Percentiles rank a stretch among this genome's conserved stretches.
Evolutionary conservation across 2,329 filamentous ascomycete genomes (phyloP).

Genomic region (Alternaria tenuissima): DNA sequence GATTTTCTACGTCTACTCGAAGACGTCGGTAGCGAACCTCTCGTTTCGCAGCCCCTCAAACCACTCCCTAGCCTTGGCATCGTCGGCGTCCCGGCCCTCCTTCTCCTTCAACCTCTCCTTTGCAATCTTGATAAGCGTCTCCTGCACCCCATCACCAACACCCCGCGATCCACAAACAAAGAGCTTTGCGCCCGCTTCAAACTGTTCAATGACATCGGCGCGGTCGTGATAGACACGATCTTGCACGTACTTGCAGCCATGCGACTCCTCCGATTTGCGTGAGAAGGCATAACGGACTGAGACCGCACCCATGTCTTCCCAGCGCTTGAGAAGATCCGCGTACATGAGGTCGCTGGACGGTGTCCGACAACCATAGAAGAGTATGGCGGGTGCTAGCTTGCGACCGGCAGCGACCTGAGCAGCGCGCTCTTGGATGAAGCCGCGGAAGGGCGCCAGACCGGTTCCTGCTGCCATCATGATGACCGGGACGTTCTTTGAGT

Average conservation of each 20-base stretch:
- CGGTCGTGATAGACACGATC: slow-evolving; percentile 61
- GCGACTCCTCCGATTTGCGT: slow-evolving; percentile 50
- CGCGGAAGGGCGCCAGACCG: slow-evolving; percentile 55
- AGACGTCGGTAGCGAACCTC: slow-evolving; percentile 33
- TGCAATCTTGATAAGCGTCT: slow-evolving; percentile 54
- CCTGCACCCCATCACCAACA: slow-evolving; percentile 57
- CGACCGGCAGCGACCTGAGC: slow-evolving; percentile 58
- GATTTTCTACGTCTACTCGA: background rate
- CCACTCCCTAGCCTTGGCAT: slow-evolving; percentile 56
- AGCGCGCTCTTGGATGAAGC: slow-evolving; percentile 53
- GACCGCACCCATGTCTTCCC: slow-evolving; percentile 69
- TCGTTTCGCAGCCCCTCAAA: slow-evolving; percentile 56
- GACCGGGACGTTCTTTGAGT: slow-evolving; percentile 52
- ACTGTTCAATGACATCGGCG: slow-evolving; percentile 56
- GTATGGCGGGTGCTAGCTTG: slow-evolving; percentile 65
- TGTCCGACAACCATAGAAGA: slow-evolving; percentile 70
- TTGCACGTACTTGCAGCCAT: slow-evolving; percentile 63
- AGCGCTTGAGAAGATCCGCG: slow-evolving; percentile 64
- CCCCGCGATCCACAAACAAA: slow-evolving; percentile 70
- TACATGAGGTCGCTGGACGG: slow-evolving; percentile 68
- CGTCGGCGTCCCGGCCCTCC: slow-evolving; percentile 46
- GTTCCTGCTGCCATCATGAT: slow-evolving; percentile 52
- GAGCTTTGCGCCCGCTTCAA: slow-evolving; percentile 61
- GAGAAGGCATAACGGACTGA: slow-evolving; percentile 69
- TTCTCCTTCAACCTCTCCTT: slow-evolving; percentile 53